Conservation (phyloP, 2,329 filamentous ascomycete species). For the Phoma herbarum region DNA sequence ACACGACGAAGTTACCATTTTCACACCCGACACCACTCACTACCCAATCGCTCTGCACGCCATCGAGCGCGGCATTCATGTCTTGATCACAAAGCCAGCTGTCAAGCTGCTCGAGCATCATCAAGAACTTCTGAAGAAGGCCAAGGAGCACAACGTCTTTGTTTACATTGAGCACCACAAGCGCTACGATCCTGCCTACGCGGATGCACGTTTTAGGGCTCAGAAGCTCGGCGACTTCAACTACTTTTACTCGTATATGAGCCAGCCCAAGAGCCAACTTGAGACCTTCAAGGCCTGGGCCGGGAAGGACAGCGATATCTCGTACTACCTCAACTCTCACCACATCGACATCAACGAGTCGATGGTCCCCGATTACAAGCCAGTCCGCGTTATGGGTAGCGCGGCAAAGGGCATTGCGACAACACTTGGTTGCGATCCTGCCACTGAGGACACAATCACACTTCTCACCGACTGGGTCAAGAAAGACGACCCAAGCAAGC, state of each 20-base stretch:
- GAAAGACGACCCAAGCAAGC: conserved; percentile 71
- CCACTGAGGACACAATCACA: conserved; percentile 93
- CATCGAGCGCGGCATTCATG: conserved; percentile 86
- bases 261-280: conserved; percentile 77
- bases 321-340: conserved; percentile 95
- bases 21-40: conserved; percentile 93
- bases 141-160: conserved; percentile 79
- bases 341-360: conserved; percentile 93
- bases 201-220: conserved; percentile 82
- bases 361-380: conserved; percentile 85
- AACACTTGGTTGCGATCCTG: conserved; percentile 76
- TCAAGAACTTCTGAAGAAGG: conserved; percentile 75
- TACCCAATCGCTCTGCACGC: conserved; percentile 92
- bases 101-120: conserved; percentile 86
- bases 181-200: conserved; percentile 91
- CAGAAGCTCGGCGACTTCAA: conserved; percentile 89
- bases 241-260: conserved; percentile 98
- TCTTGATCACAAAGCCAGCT: conserved; percentile 92
- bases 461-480: conserved; percentile 88
- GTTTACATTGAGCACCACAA: conserved; percentile 98
- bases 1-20: conserved; percentile 74
- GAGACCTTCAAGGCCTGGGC: conserved; percentile 97
- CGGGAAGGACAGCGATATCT: conserved; percentile 89
- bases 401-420: conserved; percentile 82
- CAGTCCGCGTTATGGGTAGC: conserved; percentile 79